Percentiles rank a stretch among this genome's conserved stretches.
Conservation (phyloP, 2,329 filamentous ascomycete species). For the Paracoccidioides lutzii region DNA sequence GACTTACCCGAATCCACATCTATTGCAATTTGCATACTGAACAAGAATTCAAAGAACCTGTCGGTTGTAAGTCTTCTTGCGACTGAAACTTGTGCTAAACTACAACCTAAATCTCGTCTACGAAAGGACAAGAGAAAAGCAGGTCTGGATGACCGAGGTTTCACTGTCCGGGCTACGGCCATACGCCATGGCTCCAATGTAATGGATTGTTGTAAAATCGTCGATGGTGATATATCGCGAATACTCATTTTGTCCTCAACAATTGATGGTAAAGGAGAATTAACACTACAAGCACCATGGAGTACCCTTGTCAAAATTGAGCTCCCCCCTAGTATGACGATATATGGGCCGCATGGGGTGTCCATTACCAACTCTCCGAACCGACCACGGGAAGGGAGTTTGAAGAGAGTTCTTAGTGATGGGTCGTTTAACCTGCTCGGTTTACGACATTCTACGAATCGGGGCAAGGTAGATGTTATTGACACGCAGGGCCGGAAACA, state of each 20-base stretch:
- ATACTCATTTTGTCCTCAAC: conserved; percentile 59
- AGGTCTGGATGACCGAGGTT: neutral
- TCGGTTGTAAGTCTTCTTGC: conserved; percentile 53
- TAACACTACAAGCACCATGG: conserved; percentile 67
- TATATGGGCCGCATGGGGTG: conserved; percentile 48
- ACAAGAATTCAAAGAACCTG: conserved; percentile 53
- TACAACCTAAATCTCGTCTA: conserved; percentile 11
- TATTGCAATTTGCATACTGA: conserved; percentile 51
- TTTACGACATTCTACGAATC: conserved; percentile 45
- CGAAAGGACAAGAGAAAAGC: conserved; percentile 16
- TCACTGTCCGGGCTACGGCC: conserved; percentile 18
- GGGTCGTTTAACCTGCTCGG: conserved; percentile 34
- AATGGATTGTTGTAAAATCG: conserved; percentile 58
- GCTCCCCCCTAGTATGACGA: conserved; percentile 44
- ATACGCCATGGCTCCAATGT: conserved; percentile 53
- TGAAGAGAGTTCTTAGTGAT: conserved; percentile 34
- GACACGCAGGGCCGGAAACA: conserved; percentile 52
- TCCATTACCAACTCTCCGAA: conserved; percentile 41
- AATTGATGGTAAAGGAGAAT: conserved; percentile 48
- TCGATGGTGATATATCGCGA: conserved; percentile 53
- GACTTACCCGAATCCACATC: conserved; percentile 21
- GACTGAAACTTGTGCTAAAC: neutral
- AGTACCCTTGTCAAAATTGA: conserved; percentile 54
- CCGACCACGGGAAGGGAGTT: conserved; percentile 41
- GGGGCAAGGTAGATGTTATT: conserved; percentile 52